A percentile compares a stretch with the other conserved stretches of the same genome.
Evolutionary conservation across 1,284 basidiomycete genomes (phyloP).

Genomic region (Ustilago bromivora): DNA sequence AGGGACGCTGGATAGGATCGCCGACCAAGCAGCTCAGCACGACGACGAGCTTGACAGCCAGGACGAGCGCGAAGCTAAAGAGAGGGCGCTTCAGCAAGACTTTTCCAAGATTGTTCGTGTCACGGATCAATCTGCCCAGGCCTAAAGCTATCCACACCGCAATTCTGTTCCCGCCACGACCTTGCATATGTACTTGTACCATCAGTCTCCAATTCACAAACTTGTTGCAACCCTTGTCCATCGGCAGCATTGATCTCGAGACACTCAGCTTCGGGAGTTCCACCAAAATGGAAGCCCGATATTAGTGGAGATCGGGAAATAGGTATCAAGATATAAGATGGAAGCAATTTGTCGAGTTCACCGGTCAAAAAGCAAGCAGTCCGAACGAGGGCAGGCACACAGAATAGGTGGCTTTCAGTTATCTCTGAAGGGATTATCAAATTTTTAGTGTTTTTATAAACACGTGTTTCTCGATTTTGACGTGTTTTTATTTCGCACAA

Average conservation of each 20-base stretch:
- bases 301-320: background rate
- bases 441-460: too few species aligned
- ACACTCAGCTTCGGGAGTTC: too few species aligned
- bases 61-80: slow-evolving; percentile 36
- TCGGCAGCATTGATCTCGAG: too few species aligned
- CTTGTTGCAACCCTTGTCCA: background rate
- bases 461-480: too few species aligned
- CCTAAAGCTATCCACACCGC: background rate
- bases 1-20: slow-evolving; percentile 46
- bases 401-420: background rate
- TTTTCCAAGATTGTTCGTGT: slow-evolving; percentile 58
- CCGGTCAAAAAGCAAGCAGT: slow-evolving; percentile 1
- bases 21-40: slow-evolving; percentile 31
- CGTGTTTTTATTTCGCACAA: too few species aligned
- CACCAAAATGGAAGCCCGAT: background rate
- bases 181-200: slow-evolving; percentile 29
- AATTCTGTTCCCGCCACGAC: background rate
- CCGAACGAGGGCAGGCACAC: background rate
- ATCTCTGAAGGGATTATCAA: too few species aligned
- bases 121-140: slow-evolving; percentile 33
- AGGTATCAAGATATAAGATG: background rate
- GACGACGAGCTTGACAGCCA: slow-evolving; percentile 21
- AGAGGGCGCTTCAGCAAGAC: slow-evolving; percentile 36
- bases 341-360: background rate
- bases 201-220: background rate